Base-by-base conservation (phyloP, 2,329 filamentous ascomycete genomes). In the Coniella vitis region DNA sequence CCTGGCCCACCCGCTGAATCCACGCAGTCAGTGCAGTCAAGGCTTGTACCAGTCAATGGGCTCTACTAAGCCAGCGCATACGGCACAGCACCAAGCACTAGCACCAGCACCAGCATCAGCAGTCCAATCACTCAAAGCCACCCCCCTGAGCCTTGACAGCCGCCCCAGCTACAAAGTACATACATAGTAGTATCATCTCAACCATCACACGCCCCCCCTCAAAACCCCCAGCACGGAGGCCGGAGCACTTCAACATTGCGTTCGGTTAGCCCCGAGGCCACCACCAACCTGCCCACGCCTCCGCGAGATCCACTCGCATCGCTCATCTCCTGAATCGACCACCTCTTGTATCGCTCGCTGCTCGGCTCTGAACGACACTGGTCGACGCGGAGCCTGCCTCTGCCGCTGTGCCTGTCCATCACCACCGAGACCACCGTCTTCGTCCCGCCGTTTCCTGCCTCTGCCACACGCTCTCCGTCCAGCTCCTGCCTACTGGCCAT, bases 251-350 rank as follows among this genome's bases (percentile, higher is more conserved):
- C 38, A 41, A 37, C 39, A 51, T 40, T 48, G 48, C 49, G 16
- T 16, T 42, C 40, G 17, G 31, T 42, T 32, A 47, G 37, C 47
- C 38, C 48, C 44, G 40, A 51, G 50, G 51, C 44, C 47, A 51
- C 51, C 25, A 44, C 50, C n/a, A 48, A 46, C 51, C 51, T 44
- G 45, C 51, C 45, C 44, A 51, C 47, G 31, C 36, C 42, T 25
- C 51, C 40, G 48, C 29, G 25, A 51, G 51, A 45, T 51, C 51
- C 51, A 53, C 51, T 48, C 51, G 25, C 41, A 29, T 51, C 43
- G 48, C 46, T 51, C 48, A 25, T 48, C 51, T 53, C 51, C 51
- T 53, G 51, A 53, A 53, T 45, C 34, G 14, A 29, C 31, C 16
- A 12, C 17, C 16, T 17, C 29, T 20, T 48, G 45, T 20, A 53